phyloP scores from a whole-genome alignment of 2,329 filamentous ascomycete genomes.

The Colletotrichum somersetense region DNA sequence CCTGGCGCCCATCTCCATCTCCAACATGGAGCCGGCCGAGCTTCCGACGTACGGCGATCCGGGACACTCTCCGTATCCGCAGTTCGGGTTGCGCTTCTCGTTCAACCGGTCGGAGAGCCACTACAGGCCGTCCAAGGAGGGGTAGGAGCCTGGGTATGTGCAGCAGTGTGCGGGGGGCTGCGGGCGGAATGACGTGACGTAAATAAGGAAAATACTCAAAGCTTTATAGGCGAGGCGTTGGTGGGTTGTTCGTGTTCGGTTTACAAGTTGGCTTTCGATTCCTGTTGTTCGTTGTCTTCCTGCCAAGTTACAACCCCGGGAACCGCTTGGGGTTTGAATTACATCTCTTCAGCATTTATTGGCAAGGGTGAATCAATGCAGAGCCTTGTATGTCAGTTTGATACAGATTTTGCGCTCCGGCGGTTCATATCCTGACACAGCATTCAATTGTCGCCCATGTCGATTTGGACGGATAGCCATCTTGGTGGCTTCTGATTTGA shows the following conservation, averaged over 20 bases:
- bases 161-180: background rate
- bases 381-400: background rate
- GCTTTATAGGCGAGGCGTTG: slow-evolving; percentile 8
- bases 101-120: slow-evolving; percentile 44
- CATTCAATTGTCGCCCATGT: background rate
- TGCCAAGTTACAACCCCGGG: background rate
- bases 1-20: slow-evolving; percentile 4
- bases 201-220: background rate
- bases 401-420: no score
- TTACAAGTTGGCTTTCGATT: background rate
- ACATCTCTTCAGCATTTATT: background rate
- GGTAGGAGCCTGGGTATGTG: background rate
- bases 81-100: slow-evolving; percentile 49
- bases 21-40: slow-evolving; percentile 48
- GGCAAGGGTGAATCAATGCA: background rate
- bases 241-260: background rate
- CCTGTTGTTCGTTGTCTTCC: background rate
- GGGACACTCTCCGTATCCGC: slow-evolving; percentile 52
- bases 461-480: background rate
- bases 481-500: background rate
- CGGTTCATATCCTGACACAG: background rate
- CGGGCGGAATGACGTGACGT: background rate
- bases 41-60: slow-evolving; percentile 51
- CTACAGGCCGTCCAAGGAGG: background rate
- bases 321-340: background rate